phyloP scores from a whole-genome alignment of 1,139 yeast genomes.

The Debaryomyces nepalensis region DNA sequence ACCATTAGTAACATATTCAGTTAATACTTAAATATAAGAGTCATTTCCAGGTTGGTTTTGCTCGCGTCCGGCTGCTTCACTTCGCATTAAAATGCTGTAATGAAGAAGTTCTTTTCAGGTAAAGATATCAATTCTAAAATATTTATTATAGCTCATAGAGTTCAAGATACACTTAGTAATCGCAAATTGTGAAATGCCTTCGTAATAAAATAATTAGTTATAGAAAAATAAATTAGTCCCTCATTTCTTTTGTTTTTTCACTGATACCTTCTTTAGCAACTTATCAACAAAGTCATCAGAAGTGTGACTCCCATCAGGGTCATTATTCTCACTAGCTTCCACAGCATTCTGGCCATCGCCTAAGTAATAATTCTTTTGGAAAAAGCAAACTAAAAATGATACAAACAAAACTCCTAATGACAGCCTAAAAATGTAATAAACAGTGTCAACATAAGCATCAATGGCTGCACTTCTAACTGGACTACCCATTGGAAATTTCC shows the following conservation, averaged over 20 bases:
- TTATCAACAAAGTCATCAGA: background rate
- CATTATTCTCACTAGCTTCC: conserved; percentile 19
- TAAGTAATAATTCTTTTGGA: conserved; percentile 33
- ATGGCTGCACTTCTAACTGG: conserved; percentile 15
- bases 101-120: conserved; percentile 3
- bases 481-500: conserved; percentile 11
- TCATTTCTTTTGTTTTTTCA: no score
- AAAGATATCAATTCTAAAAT: conserved; percentile 3
- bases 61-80: conserved; percentile 1
- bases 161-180: no score
- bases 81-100: conserved; percentile 1
- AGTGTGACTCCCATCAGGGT: background rate
- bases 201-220: no score
- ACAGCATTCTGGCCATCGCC: conserved; percentile 34
- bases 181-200: no score
- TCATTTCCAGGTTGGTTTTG: background rate
- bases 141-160: no score
- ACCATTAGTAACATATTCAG: background rate
- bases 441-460: conserved; percentile 19
- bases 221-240: no score
- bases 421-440: conserved; percentile 23
- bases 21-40: background rate
- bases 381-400: conserved; percentile 27
- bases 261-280: background rate
- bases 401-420: conserved; percentile 29